Percentiles rank a stretch among this genome's conserved stretches.
Conservation (phyloP, 1,284 basidiomycete species). For the Marasmius fiardii region DNA sequence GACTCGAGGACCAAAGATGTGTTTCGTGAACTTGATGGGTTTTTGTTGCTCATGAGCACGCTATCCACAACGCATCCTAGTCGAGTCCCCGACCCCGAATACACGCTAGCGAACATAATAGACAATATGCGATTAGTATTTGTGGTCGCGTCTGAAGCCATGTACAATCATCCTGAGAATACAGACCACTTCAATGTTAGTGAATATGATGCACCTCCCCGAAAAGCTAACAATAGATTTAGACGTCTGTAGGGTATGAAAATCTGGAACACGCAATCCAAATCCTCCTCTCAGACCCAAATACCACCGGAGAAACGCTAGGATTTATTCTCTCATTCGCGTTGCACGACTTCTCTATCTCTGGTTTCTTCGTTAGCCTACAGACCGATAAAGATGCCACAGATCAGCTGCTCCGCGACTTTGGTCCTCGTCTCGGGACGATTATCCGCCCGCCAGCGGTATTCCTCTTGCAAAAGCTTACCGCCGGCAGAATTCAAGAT, state of each 20-base stretch:
- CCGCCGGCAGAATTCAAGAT: slow-evolving; percentile 26
- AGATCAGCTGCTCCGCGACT: slow-evolving; percentile 33
- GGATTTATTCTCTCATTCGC: slow-evolving; percentile 65
- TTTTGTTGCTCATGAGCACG: slow-evolving; percentile 66
- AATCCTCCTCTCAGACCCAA: slow-evolving; percentile 43
- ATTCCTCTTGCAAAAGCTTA: slow-evolving; percentile 48
- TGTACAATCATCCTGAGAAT: slow-evolving; percentile 55
- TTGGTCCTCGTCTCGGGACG: slow-evolving; percentile 34
- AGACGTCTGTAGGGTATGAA: slow-evolving; percentile 67
- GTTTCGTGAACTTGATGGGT: slow-evolving; percentile 78
- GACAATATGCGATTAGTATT: slow-evolving; percentile 59
- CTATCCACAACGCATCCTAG: slow-evolving; percentile 51
- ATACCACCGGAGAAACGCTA: slow-evolving; percentile 48
- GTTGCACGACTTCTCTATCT: slow-evolving; percentile 56
- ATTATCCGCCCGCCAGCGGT: slow-evolving; percentile 58
- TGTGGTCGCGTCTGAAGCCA: slow-evolving; percentile 58
- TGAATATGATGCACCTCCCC: slow-evolving; percentile 8
- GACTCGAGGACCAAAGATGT: slow-evolving; percentile 64
- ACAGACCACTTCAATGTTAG: slow-evolving; percentile 65
- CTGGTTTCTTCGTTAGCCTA: slow-evolving; percentile 46
- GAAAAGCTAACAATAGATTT: background rate
- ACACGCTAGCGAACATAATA: slow-evolving; percentile 40
- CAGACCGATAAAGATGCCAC: slow-evolving; percentile 35
- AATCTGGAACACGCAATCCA: slow-evolving; percentile 55
- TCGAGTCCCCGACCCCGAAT: slow-evolving; percentile 35